Base-by-base conservation (phyloP, 495 filamentous ascomycete species). In the Penicillium longicatenatum region DNA sequence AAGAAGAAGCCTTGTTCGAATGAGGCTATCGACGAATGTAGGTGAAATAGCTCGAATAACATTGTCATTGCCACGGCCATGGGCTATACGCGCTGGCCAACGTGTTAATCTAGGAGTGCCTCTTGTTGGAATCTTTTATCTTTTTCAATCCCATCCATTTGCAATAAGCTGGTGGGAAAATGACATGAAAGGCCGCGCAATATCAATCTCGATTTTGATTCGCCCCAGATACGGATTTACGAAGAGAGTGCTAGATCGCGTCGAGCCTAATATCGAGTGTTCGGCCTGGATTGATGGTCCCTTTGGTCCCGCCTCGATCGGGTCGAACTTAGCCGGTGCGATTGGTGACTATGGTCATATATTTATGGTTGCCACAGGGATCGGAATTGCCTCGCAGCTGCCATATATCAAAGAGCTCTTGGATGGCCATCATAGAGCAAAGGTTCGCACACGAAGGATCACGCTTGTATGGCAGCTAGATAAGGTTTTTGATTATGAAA, bases 371-470 rank as follows among this genome's bases (percentile, higher is more conserved):
- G 61, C 68, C 7, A 72, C 65, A 16, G 65, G 73, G 19, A 75
- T 75, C 49, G 70, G 73, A 1, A 75, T 77, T 20, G 68, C 66
- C 11, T 65, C 63, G 49, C 63, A 75, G 31, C 56, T 77, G 1
- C 70, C 67, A n/a, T 72, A 74, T 57, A 70, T 75, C 26, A 72
- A 73, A 43, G 65, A 70, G 24, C 50, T 77, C 14, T 50, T 77
- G 3, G 62, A 69, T 31, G 57, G 70, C 46, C 59, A 70, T 60
- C 54, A 68, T 21, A 59, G 57, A 19, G 66, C 62, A 30, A 16
- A 63, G 24, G 62, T 74, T 45, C 39, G 53, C 22, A 76, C 67
- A 19, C 63, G 64, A 26, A 61, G 53, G 11, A 72, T 76, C 30
- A 59, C 54, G 0, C 62, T 76, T 43, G 44, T 70, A 33, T 76